Evolutionary conservation across 2,329 filamentous ascomycete genomes (phyloP).

Genomic region (Juglanconis juglandina): DNA sequence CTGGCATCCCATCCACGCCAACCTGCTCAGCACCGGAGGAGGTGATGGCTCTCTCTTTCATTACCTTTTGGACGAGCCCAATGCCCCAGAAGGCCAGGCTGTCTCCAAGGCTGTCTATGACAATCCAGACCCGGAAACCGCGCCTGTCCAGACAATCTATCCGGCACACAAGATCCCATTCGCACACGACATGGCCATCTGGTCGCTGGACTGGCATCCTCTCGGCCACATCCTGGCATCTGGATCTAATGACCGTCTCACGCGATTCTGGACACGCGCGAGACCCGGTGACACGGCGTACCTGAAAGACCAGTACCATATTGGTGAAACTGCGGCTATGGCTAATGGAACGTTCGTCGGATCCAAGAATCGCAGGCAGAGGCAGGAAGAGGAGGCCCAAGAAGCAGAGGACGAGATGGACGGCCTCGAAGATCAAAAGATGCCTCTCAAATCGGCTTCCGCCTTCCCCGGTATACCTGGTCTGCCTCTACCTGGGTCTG

Average conservation of each 20-base stretch:
- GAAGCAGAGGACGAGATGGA: conserved; percentile 92
- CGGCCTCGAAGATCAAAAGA: conserved; percentile 86
- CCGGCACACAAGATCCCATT: conserved; percentile 83
- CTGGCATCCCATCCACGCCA: conserved; percentile 92
- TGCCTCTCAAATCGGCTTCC: conserved; percentile 58
- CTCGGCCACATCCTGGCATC: conserved; percentile 92
- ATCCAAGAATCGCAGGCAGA: conserved; percentile 70
- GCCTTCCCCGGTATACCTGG: conserved; percentile 54
- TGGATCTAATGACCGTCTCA: conserved; percentile 93
- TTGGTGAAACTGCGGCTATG: conserved; percentile 89
- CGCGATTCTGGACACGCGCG: conserved; percentile 91
- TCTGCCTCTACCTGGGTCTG: conserved; percentile 42
- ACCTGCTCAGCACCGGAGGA: conserved; percentile 84
- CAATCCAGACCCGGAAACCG: conserved; percentile 71
- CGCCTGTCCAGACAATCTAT: conserved; percentile 84
- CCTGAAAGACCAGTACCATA: conserved; percentile 89
- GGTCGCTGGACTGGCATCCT: conserved; percentile 97
- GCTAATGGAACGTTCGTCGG: conserved; percentile 93
- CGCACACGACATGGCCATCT: conserved; percentile 92
- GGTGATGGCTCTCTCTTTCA: conserved; percentile 87
- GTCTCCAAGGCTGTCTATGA: conserved; percentile 80
- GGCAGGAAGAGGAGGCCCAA: conserved; percentile 89
- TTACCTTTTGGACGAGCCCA: conserved; percentile 94
- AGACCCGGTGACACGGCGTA: conserved; percentile 83
- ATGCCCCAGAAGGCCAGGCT: conserved; percentile 70